Base-by-base conservation (phyloP, 331 rosid species). In the Arachis monticola region DNA sequence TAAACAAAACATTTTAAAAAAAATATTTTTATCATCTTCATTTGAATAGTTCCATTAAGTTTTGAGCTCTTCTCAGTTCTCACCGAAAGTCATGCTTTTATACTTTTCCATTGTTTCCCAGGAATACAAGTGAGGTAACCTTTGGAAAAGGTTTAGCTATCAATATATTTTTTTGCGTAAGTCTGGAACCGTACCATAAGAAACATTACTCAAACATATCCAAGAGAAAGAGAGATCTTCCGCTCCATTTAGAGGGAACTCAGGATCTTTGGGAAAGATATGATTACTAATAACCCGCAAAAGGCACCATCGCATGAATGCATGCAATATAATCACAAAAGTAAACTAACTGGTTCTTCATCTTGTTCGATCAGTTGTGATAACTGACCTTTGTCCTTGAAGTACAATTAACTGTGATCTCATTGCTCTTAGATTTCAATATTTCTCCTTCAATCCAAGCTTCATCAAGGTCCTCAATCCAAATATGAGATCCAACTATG, bases 101-200 rank as follows among this genome's bases (percentile, higher is more conserved):
- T 96, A 96, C 81, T 81, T 88, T 57, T 85, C 84, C 99, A 92
- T 96, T 88, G 91, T 91, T 53, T 85, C 87, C 76, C 76, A 78
- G 64, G 85, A 91, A 84, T 83, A 86, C 66, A 96, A 89, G 74
- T 96, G 97, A 64, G 99, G 98, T 75, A 96, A 76, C 82, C 80
- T 87, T 76, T 78, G 79, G 72, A 96, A 96, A 78, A 98, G 99
- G 86, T 96, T 96, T 76, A 3, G 99, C 99, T 14, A 96, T 96
- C 85, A 96, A 88, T 84, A 96, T 96, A 74, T 27, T 84, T 92
- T 81, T 98, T 98, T 46, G 99, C 90, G 83, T 96, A 96, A 31
- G 99, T 96, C 99, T 95, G 88, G 80, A 63, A 70, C 77, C 55
- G 41, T 4, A 65, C 62, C 78, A 73, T 72, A 76, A 10, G 64